Evolutionary conservation across 139 green algal species (phyloP), one percentile per base, ranked within the genome.

Genomic region (Micractinium sp.): DNA sequence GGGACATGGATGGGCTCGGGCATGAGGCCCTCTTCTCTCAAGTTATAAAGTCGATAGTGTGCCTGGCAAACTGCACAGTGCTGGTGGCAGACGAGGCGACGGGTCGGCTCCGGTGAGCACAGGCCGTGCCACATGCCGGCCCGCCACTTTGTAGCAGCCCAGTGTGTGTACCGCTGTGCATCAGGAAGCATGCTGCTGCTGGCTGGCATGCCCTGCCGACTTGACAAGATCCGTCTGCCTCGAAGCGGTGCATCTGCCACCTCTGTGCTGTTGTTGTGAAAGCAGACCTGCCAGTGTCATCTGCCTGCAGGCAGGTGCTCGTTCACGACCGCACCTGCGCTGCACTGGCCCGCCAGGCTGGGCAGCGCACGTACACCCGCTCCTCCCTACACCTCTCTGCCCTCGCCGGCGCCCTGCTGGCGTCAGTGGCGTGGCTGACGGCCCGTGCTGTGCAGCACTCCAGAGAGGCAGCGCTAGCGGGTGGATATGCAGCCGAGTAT

Each of bases 51-150:
- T 73, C 39, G 23, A 41, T 86, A 12, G 33, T 75, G 20, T 86
- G 81, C 81, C 56, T 86, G 56, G 60, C 36, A 19, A 86, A 86
- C 81, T 86, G 81, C 81, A 73, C 56, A 18, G 16, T 86, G 14
- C 56, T 86, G 33, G 81, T 86, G 60, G 81, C 31, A 4, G 81
- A 86, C 81, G 56, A 41, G 31, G 53, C 31, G 25, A 86, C 35
- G 2, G 81, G 81, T 31, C 33, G 56, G 33, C 81, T 86, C 31
- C 36, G 81, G 81, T 75, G 29, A 66, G 79, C 2, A 23, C 27
- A n/a, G 33, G 63, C 22, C 22, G 22, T 23, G 63, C 16, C 22
- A 20, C 63, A 7, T 73, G 63, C 63, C n/a, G n/a, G n/a, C n/a
- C n/a, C n/a, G n/a, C n/a, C n/a, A n/a, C n/a, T n/a, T n/a, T n/a